Evolutionary conservation across 2,329 filamentous ascomycete genomes (phyloP), one percentile per base, ranked within the genome.

Genomic region (Clonostachys solani): DNA sequence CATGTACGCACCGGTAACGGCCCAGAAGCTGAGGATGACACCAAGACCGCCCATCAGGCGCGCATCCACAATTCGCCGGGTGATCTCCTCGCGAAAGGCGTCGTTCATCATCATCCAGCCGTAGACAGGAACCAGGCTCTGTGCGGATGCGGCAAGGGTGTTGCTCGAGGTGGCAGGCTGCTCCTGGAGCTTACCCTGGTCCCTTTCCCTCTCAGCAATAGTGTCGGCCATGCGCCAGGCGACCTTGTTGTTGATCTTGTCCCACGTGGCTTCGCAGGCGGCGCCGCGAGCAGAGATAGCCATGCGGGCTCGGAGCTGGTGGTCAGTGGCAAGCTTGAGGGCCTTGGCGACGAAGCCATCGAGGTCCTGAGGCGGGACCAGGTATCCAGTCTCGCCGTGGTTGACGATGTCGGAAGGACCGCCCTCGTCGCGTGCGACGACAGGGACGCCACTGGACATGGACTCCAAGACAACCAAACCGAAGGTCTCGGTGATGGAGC

Each of bases 401-500:
- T 72, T 68, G 35, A 88, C 74, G 46, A 84, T 86, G 56, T 88
- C 84, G 35, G 80, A 84, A 1, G 84, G 84, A 0, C 85, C 84
- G 10, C 84, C 84, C 58, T 85, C 81, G 55, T 87, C 83, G 42
- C 85, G 74, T 4, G 84, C 84, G 45, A 88, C 72, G 19, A 88
- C 84, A 0, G 84, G 83, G 3, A 89, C 73, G 4, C 83, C 83
- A 52, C 82, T 86, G 0, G 84, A 83, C 83, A 88, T 87, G 4
- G 81, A 80, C 62, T 87, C 84, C 3, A 87, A 68, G 2, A 87
- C 84, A 0, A 88, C 84, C 10, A 88, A 68, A 1, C 84, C 84
- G 60, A 88, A 87, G 0, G 84, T 88, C 62, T 88, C 84, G 1
- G 84, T 87, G 48, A 87, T 70, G 18, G 81, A 87, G 64, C 83